phyloP scores from a whole-genome alignment of 2,329 filamentous ascomycete species.

The Fulvia fulva region DNA sequence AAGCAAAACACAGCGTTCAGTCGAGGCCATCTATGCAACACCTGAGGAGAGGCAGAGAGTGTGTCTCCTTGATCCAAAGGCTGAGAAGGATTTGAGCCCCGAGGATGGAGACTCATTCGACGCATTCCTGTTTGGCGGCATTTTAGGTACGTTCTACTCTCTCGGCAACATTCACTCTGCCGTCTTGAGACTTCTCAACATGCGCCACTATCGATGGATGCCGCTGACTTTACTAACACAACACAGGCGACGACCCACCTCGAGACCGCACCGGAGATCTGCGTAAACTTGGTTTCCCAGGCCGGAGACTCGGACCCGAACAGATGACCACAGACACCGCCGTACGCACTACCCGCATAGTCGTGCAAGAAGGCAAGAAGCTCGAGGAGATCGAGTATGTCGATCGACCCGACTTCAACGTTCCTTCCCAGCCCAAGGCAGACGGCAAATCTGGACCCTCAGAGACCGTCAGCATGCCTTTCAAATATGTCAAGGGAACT shows the following conservation, averaged over 20 bases:
- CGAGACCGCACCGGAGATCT: slow-evolving; percentile 92
- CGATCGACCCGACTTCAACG: slow-evolving; percentile 83
- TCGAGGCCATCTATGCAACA: slow-evolving; percentile 70
- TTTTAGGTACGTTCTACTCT: slow-evolving; percentile 57
- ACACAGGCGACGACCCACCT: slow-evolving; percentile 14
- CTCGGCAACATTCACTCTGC: neutral
- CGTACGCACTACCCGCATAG: slow-evolving; percentile 84
- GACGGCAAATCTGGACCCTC: slow-evolving; percentile 44
- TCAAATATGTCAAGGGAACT: slow-evolving; percentile 81
- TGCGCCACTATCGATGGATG: neutral
- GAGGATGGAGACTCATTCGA: slow-evolving; percentile 81
- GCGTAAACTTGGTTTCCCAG: slow-evolving; percentile 85
- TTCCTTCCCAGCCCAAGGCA: slow-evolving; percentile 56
- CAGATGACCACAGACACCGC: slow-evolving; percentile 99
- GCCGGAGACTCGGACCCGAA: slow-evolving; percentile 79
- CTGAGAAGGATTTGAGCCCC: slow-evolving; percentile 73
- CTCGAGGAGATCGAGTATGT: slow-evolving; percentile 76
- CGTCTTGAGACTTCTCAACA: neutral
- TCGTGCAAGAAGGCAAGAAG: slow-evolving; percentile 74
- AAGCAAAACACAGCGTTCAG: slow-evolving; percentile 46
- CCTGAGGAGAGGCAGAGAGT: slow-evolving; percentile 67
- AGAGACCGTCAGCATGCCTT: slow-evolving; percentile 96
- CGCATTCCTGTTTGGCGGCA: slow-evolving; percentile 92
- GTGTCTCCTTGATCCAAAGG: slow-evolving; percentile 85
- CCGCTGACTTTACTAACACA: neutral